Base-by-base conservation (phyloP, 1,284 basidiomycete genomes). In the Malassezia dermatis region DNA sequence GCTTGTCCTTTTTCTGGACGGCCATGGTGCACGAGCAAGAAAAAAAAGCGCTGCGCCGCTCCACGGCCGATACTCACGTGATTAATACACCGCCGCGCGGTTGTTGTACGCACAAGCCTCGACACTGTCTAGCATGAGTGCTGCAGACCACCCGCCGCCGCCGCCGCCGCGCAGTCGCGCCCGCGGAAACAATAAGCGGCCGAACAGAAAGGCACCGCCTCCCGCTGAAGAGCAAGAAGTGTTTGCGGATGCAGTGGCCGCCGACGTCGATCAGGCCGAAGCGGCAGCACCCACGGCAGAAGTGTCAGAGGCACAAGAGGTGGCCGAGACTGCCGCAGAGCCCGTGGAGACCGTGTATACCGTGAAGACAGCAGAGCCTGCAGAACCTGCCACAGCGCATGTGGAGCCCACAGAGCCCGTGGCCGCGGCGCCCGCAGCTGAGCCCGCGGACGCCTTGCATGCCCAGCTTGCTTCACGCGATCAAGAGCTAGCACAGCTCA, bases 21-120 rank as follows among this genome's bases (percentile, higher is more conserved):
- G 50, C 65, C 65, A 67, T 68, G n/a, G 56, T 61, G 58, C 15
- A 3, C n/a, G 21, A 30, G 12, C 32, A 31, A 37, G 50, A 39
- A 35, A 32, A 51, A 39, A 46, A 52, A 12, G 39, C 19, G 37
- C 37, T 3, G 37, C 37, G 19, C 19, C 8, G 37, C 37, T 28
- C 31, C 44, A 37, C 46, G 30, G 27, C 27, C 21, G 21, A 46
- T 28, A 13, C 40, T 40, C 48, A 44, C 42, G 23, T 43, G 39
- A 46, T 11, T 6, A 7, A 19, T 21, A 8, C 45, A 26, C 24
- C 15, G 17, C 21, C 40, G 40, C 21, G 21, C 19, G 23, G 46
- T 37, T 8, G n/a, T 3, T 37, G 43, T 7, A 24, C 39, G 42
- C 40, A 23, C 28, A 31, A 28, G 43, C 44, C 32, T 31, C 10